A percentile compares a stretch with the other conserved stretches of the same genome.
These are phyloP conservation scores for Cyamopsis tetragonoloba DNA, from an alignment of 306 rosid species.

Conservation along the genomic window DNA sequence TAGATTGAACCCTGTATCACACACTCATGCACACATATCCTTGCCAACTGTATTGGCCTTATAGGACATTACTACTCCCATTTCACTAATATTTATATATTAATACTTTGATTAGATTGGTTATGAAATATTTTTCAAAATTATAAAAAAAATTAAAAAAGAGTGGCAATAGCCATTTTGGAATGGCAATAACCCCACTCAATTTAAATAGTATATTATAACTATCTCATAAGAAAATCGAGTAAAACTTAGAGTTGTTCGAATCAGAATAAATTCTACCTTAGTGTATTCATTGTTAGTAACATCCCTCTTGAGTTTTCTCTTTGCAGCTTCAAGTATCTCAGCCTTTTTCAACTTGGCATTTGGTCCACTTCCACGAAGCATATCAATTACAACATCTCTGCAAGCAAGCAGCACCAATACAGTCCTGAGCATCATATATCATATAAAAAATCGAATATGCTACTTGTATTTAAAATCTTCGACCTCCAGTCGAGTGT, in stretches of 20 bases:
- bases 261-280: conserved; percentile 44
- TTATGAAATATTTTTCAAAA: no score
- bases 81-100: no score
- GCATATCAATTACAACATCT: conserved; percentile 72
- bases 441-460: conserved; percentile 4
- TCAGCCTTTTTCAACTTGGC: conserved; percentile 70
- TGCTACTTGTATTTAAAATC: background rate
- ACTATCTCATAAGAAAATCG: background rate
- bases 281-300: conserved; percentile 58
- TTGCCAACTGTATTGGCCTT: no score
- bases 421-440: conserved; percentile 5
- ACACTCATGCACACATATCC: no score
- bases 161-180: no score
- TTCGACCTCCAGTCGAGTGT: background rate
- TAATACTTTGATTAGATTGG: no score
- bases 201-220: background rate
- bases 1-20: no score
- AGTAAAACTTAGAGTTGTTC: background rate
- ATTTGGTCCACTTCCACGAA: conserved; percentile 53
- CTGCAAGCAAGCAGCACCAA: conserved; percentile 55
- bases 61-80: no score
- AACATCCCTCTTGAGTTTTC: conserved; percentile 55
- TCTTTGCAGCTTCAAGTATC: conserved; percentile 61
- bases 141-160: no score
- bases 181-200: no score